Percentiles rank a stretch among this genome's conserved stretches.
These are phyloP conservation scores for Hymenochaete sp. DNA, from an alignment of 1,284 basidiomycete species.

Conservation along the genomic window DNA sequence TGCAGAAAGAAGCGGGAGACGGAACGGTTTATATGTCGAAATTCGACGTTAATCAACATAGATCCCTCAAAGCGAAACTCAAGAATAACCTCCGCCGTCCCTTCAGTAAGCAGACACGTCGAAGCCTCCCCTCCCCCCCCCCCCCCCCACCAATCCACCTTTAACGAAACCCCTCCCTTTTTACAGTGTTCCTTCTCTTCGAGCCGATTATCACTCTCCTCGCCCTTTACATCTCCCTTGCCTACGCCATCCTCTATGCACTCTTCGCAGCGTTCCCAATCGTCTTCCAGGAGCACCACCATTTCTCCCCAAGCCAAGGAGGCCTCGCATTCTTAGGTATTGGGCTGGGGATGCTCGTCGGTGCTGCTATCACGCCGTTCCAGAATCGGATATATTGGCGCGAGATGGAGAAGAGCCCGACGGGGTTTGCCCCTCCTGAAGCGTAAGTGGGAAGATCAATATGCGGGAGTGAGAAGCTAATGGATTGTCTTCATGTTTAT, in stretches of 20 bases:
- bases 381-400: constrained; percentile 50
- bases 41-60: constrained; percentile 43
- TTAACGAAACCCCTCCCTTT: no score
- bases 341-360: constrained; percentile 47
- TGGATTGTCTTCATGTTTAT: constrained; percentile 14
- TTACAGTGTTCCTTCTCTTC: constrained; percentile 49
- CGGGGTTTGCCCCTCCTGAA: constrained; percentile 51
- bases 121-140: constrained; percentile 1
- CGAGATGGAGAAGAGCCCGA: constrained; percentile 40
- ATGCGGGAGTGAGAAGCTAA: background rate
- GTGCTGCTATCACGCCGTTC: constrained; percentile 42
- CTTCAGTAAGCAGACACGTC: constrained; percentile 38
- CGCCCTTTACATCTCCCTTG: constrained; percentile 58
- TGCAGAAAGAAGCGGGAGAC: constrained; percentile 39
- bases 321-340: constrained; percentile 62
- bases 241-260: constrained; percentile 54
- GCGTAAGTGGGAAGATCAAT: constrained; percentile 32
- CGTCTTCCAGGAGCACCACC: constrained; percentile 51
- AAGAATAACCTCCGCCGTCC: constrained; percentile 46
- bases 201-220: constrained; percentile 64
- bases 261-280: constrained; percentile 55
- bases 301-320: constrained; percentile 49
- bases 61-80: constrained; percentile 34
- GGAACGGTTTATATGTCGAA: constrained; percentile 42
- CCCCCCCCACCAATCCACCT: constrained; percentile 8